Evolutionary conservation across 305 asterid genomes (phyloP), one percentile per base, ranked within the genome.

Genomic region (Plantago coronopus): DNA sequence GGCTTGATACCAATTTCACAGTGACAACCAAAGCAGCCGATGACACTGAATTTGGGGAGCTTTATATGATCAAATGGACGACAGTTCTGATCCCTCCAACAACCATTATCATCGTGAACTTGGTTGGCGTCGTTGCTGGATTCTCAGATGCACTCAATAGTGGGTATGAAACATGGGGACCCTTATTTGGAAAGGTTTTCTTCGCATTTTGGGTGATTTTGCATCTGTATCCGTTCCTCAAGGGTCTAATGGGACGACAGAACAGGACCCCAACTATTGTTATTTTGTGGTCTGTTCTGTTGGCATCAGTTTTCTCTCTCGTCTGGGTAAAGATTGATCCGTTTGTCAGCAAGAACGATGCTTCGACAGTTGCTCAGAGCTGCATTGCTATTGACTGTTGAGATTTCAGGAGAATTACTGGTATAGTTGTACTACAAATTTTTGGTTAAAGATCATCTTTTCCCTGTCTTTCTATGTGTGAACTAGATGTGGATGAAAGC

Each of bases 251-350:
- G 99, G 99, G 99, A 3, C 72, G 94, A 31, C 99, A 93, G 54
- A 93, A 93, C 44, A 72, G 97, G 31, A 93, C 99, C 18, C 97
- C 99, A 14, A 93, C 97, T 14, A 85, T 93, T 40, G 97, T 93
- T 15, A 70, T 93, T 4, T 16, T 93, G 43, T 93, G 97, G 99
- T 93, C 99, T 18, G 89, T 93, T 6, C 91, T 93, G 25, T 72
- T 93, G 62, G 97, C 99, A 0, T 93, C 99, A 10, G 96, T 93
- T 42, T 93, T 93, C 77, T 89, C 97, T 22, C 96, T 93, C 37
- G 84, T 93, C 10, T 93, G 99, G 99, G 97, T 93, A 18, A 89
- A 81, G 84, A 87, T 93, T 14, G 75, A 93, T 66, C 99, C 99
- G 17, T 93, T 93, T 62, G 83, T 85, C 37, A 66, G 70, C 77